Evolutionary conservation across 768 basidiomycete genomes (phyloP), one percentile per base, ranked within the genome.

Genomic region (Steccherinum ochraceum): DNA sequence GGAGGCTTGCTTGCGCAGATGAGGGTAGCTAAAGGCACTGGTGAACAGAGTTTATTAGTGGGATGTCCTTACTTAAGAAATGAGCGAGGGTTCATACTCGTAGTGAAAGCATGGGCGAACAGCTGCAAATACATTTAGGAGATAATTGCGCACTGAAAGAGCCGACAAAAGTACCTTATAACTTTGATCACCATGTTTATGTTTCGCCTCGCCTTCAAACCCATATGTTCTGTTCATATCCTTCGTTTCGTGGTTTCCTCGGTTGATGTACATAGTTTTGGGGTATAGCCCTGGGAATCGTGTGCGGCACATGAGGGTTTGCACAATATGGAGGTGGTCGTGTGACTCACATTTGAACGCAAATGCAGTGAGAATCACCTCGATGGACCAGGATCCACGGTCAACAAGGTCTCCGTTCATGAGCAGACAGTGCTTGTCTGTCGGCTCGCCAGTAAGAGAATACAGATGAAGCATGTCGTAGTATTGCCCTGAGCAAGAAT

Each of bases 401-500:
- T 99, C 95, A 30, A 99, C 95, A 44, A 98, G 84, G 73, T 99
- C 95, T 10, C 93, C 90, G 64, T 92, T 93, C 85, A 93, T 93
- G 46, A 94, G 69, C 45, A 93, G 65, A 58, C 84, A 85, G 58
- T 97, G 95, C n/a, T 80, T 83, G 50, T 89, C 79, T 49, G 74
- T 84, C 12, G 96, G 96, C 50, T 83, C 77, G 13, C 89, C 92
- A 0, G 94, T 96, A 57, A 96, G 72, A 1, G 83, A 82, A 58
- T 87, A 81, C 16, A 99, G 74, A 69, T 98, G 85, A 48, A 94
- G 70, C 56, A 98, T 74, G 67, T 98, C 96, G 65, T 91, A 98
- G 72, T 87, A 95, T 77, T 97, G 95, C 23, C 92, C 90, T 94
- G 58, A 3, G 13, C 24, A 49, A 43, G 53, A 50, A n/a, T 26